A percentile compares a stretch with the other conserved stretches of the same genome.
Evolutionary conservation across 345 rosid species (phyloP).

Genomic region (Syzygium grande): DNA sequence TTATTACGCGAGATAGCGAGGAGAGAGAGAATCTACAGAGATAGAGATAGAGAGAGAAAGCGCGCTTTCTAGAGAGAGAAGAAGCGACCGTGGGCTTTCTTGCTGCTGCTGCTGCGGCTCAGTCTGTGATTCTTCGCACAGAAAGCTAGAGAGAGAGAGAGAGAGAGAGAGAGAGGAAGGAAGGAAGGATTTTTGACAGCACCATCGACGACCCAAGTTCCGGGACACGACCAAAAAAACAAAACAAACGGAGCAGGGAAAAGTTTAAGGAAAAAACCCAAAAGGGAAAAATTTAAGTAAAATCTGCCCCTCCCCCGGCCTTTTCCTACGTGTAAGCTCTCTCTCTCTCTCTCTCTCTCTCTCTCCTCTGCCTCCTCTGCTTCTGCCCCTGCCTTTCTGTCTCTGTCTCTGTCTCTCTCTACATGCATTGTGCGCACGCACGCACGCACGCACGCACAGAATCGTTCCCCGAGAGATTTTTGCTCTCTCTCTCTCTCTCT

Average conservation of each 20-base stretch:
- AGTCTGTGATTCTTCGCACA: background rate
- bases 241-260: background rate
- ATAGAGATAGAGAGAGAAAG: background rate
- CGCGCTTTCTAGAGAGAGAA: too few relatives aligned
- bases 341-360: background rate
- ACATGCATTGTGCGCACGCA: background rate
- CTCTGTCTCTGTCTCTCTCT: background rate
- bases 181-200: background rate
- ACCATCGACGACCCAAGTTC: background rate
- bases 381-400: background rate
- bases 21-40: background rate
- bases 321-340: background rate
- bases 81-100: background rate
- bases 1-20: background rate
- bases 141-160: background rate
- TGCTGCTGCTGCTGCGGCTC: too few relatives aligned
- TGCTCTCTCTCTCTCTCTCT: background rate
- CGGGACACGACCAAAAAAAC: background rate
- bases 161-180: background rate
- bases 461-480: background rate
- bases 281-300: background rate
- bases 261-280: background rate
- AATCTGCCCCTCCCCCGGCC: background rate
- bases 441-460: background rate
- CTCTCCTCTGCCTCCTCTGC: background rate